These are phyloP conservation scores for Papiliotrema nemorosa DNA, from an alignment of 1,284 basidiomycete species.

Conservation along the genomic window DNA sequence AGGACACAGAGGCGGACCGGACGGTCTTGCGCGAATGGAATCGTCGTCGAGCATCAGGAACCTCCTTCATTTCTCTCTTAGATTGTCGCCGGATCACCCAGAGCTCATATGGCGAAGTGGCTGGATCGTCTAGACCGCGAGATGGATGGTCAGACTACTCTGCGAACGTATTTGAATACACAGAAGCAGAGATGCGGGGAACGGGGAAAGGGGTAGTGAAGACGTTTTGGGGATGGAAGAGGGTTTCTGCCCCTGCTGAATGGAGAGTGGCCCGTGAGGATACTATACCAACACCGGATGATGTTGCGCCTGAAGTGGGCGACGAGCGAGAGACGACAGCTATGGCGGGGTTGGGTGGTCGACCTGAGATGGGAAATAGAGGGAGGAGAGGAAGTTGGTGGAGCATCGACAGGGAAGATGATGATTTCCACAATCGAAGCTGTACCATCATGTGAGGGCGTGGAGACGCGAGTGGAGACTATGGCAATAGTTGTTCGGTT, in stretches of 20 bases:
- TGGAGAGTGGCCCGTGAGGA: conserved; percentile 26
- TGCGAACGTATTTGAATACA: conserved; percentile 50
- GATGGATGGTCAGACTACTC: conserved; percentile 67
- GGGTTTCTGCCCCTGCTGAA: conserved; percentile 56
- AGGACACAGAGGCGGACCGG: conserved; percentile 66
- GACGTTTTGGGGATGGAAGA: conserved; percentile 82
- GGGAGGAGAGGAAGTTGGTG: conserved; percentile 2
- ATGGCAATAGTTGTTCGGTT: no score
- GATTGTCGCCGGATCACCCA: conserved; percentile 66
- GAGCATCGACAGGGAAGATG: conserved; percentile 1
- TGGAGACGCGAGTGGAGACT: no score
- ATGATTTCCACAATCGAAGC: conserved; percentile 2
- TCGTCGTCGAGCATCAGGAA: conserved; percentile 49
- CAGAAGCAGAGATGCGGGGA: conserved; percentile 9
- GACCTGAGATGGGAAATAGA: background rate
- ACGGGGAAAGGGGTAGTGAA: conserved; percentile 61
- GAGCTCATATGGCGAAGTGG: conserved; percentile 56
- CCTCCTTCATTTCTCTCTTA: conserved; percentile 56
- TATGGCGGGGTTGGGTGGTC: background rate
- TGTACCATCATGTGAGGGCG: conserved; percentile 12
- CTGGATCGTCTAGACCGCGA: conserved; percentile 59
- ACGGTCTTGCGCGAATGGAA: conserved; percentile 67
- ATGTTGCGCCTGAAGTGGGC: background rate
- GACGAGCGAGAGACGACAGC: background rate
- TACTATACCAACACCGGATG: background rate